Conservation (phyloP, 495 filamentous ascomycete genomes). For the Astrocystis sublimbata region DNA sequence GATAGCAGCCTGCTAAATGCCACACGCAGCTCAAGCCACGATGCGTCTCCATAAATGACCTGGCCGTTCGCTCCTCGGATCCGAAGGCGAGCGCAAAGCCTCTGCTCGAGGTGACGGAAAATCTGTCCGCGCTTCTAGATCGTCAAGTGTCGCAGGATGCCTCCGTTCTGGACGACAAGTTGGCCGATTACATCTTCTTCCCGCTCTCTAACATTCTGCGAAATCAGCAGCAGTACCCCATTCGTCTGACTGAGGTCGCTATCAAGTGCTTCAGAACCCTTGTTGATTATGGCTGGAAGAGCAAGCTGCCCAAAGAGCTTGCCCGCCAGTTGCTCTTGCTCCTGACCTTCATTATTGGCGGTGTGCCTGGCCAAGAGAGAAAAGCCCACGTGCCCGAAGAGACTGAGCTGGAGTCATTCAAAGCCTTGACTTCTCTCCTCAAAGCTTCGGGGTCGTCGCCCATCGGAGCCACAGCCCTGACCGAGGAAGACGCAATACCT, state of each 20-base stretch:
- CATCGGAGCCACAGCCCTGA: conserved; percentile 42
- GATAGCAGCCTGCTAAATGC: conserved; percentile 10
- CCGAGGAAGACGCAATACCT: conserved; percentile 65
- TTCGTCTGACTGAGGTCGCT: conserved; percentile 70
- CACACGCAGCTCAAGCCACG: conserved; percentile 66
- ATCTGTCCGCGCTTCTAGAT: conserved; percentile 55
- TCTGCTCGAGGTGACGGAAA: conserved; percentile 54
- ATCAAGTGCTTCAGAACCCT: conserved; percentile 72
- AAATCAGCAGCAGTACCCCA: conserved; percentile 67
- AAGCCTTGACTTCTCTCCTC: conserved; percentile 45
- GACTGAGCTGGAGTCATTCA: conserved; percentile 56
- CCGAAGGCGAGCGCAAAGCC: conserved; percentile 55
- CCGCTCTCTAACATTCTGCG: conserved; percentile 86
- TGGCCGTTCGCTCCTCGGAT: conserved; percentile 61
- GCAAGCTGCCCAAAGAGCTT: conserved; percentile 63
- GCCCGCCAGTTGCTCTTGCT: conserved; percentile 84
- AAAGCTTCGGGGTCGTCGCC: conserved; percentile 33
- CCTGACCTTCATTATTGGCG: conserved; percentile 75
- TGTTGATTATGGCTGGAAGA: conserved; percentile 75
- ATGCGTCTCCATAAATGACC: conserved; percentile 77
- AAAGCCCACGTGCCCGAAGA: conserved; percentile 64
- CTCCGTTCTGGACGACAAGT: conserved; percentile 67
- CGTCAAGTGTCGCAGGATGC: conserved; percentile 51
- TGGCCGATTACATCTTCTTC: conserved; percentile 95
- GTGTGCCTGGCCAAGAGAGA: conserved; percentile 56